phyloP scores from a whole-genome alignment of 2,329 filamentous ascomycete species.

The Epichloe sp. region DNA sequence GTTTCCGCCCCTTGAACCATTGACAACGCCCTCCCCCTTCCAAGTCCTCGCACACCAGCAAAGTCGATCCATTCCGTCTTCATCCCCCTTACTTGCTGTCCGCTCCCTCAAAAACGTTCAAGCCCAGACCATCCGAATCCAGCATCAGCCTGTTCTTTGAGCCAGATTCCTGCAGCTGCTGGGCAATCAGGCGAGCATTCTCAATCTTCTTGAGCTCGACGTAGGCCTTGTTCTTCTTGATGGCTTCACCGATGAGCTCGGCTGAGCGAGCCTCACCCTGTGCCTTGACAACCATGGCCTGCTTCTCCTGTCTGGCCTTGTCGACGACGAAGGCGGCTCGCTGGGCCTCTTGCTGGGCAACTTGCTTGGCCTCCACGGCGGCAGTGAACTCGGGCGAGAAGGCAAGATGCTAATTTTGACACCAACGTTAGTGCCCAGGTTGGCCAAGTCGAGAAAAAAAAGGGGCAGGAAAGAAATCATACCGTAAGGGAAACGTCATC shows the following conservation, averaged over 20 bases:
- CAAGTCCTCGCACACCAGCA: too few relatives aligned
- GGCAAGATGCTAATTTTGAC: slow-evolving; percentile 43
- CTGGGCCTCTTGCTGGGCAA: slow-evolving; percentile 85
- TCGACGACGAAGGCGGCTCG: slow-evolving; percentile 95
- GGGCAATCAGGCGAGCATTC: slow-evolving; percentile 83
- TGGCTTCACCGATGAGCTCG: slow-evolving; percentile 94
- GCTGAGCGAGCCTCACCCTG: slow-evolving; percentile 98
- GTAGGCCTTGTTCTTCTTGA: slow-evolving; percentile 98
- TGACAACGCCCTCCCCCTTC: background rate
- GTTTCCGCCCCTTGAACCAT: background rate
- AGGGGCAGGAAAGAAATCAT: slow-evolving; percentile 19
- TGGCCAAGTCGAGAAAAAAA: background rate
- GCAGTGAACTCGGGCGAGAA: slow-evolving; percentile 65
- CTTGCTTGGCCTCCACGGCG: slow-evolving; percentile 61
- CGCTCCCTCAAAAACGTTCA: slow-evolving; percentile 61
- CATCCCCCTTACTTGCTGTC: slow-evolving; percentile 28
- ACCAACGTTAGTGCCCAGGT: background rate
- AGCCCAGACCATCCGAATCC: slow-evolving; percentile 76
- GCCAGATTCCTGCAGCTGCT: slow-evolving; percentile 70
- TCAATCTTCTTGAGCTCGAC: slow-evolving; percentile 97
- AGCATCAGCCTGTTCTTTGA: slow-evolving; percentile 90
- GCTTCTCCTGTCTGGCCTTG: slow-evolving; percentile 98
- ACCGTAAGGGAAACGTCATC: slow-evolving; percentile 96
- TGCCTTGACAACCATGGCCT: slow-evolving; percentile 94
- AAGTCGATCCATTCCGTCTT: background rate